Evolutionary conservation across 306 rosid species (phyloP).

Genomic region (Corylus avellana): DNA sequence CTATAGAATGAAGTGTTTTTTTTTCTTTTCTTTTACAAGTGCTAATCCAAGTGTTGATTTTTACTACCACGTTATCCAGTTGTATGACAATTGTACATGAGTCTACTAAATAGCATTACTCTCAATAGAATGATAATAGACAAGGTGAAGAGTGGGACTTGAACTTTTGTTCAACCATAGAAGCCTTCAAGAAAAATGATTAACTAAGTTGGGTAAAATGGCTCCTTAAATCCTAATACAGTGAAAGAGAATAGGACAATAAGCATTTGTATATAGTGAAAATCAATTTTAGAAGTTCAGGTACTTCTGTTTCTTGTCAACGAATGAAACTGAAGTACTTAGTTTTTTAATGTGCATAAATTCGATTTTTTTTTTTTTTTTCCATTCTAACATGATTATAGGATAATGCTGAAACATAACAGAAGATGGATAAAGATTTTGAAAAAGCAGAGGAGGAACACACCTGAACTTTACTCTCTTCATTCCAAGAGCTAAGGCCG

Average conservation of each 20-base stretch:
- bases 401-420: too few relatives aligned
- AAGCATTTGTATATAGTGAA: not conserved
- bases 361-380: too few relatives aligned
- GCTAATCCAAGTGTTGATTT: too few relatives aligned
- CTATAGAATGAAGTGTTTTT: too few relatives aligned
- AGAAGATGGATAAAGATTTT: too few relatives aligned
- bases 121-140: not conserved
- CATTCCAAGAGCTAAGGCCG: slow-evolving; percentile 54
- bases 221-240: not conserved
- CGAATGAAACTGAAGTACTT: not conserved
- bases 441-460: too few relatives aligned
- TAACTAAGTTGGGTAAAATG: not conserved
- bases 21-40: too few relatives aligned
- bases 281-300: not conserved
- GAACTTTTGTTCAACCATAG: not conserved
- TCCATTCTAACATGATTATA: too few relatives aligned
- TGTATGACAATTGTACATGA: too few relatives aligned
- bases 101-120: too few relatives aligned
- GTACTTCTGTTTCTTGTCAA: not conserved
- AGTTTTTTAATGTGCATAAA: not conserved
- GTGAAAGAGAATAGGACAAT: not conserved
- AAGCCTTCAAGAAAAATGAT: not conserved
- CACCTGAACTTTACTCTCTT: too few relatives aligned
- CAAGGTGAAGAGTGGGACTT: not conserved
- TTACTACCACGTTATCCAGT: too few relatives aligned